Percentiles rank a stretch among this genome's conserved stretches.
phyloP scores from a whole-genome alignment of 208 protist genomes.

The Entamoeba moshkovskii region DNA sequence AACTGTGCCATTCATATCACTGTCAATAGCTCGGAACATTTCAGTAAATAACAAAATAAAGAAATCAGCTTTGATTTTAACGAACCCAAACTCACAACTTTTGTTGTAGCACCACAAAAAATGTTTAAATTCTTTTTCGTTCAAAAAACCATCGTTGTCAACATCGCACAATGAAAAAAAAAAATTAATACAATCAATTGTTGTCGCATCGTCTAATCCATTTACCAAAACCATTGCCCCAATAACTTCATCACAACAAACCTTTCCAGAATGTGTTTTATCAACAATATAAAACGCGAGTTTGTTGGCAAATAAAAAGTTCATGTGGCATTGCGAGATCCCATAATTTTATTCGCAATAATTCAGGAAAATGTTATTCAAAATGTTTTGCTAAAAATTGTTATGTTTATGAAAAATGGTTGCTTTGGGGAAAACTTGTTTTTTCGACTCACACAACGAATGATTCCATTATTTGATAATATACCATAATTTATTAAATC shows the following conservation, averaged over 20 bases:
- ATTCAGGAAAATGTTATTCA: no score
- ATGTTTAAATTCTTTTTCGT: neutral
- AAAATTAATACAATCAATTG: neutral
- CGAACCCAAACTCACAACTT: neutral
- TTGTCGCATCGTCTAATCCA: neutral
- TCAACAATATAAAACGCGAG: neutral
- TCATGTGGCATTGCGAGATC: neutral
- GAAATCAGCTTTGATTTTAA: neutral
- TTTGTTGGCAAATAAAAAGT: neutral
- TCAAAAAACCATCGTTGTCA: neutral
- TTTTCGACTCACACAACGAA: no score
- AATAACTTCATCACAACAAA: neutral
- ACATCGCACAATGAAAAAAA: neutral
- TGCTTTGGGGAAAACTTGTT: no score
- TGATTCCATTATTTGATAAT: no score
- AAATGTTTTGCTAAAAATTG: no score
- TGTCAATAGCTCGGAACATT: neutral
- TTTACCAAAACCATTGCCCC: neutral
- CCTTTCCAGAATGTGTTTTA: neutral
- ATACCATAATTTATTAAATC: no score
- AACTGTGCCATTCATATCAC: neutral
- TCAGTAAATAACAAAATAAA: neutral
- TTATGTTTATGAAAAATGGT: no score
- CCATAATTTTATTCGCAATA: neutral
- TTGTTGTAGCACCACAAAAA: neutral